These are phyloP conservation scores for Bipolaris oryzae DNA, from an alignment of 2,329 filamentous ascomycete genomes.

Conservation along the genomic window DNA sequence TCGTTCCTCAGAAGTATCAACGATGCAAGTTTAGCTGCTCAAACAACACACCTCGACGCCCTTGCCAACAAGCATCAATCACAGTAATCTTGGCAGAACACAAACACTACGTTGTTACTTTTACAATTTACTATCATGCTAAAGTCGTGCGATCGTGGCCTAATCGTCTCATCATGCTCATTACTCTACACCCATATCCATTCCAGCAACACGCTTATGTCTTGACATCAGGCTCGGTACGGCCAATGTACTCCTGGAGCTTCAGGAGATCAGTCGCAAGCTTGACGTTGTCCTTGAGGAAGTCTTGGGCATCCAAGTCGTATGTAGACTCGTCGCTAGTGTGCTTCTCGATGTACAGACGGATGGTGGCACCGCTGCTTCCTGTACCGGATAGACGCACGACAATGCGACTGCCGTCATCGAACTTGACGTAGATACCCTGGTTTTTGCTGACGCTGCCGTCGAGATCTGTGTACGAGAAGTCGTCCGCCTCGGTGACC, in stretches of 20 bases:
- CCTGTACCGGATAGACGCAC: slow-evolving; percentile 94
- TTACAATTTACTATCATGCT: slow-evolving; percentile 5
- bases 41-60: not conserved
- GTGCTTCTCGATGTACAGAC: slow-evolving; percentile 96
- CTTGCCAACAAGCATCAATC: not conserved
- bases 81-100: not conserved
- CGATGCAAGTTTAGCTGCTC: not conserved
- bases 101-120: not conserved
- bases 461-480: slow-evolving; percentile 98
- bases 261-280: slow-evolving; percentile 84
- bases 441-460: slow-evolving; percentile 95
- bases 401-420: slow-evolving; percentile 91
- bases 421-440: slow-evolving; percentile 92
- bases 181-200: not conserved
- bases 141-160: slow-evolving; percentile 1
- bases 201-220: slow-evolving; percentile 63
- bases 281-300: slow-evolving; percentile 86
- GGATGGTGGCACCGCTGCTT: slow-evolving; percentile 93
- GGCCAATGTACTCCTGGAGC: slow-evolving; percentile 91
- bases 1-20: not conserved
- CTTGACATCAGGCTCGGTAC: slow-evolving; percentile 94
- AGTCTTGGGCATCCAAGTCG: slow-evolving; percentile 84
- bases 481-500: slow-evolving; percentile 89
- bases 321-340: slow-evolving; percentile 80
- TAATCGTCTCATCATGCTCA: slow-evolving; percentile 9